Evolutionary conservation across 2,329 filamentous ascomycete genomes (phyloP).

Genomic region (Chrysosporium keratinophilum): DNA sequence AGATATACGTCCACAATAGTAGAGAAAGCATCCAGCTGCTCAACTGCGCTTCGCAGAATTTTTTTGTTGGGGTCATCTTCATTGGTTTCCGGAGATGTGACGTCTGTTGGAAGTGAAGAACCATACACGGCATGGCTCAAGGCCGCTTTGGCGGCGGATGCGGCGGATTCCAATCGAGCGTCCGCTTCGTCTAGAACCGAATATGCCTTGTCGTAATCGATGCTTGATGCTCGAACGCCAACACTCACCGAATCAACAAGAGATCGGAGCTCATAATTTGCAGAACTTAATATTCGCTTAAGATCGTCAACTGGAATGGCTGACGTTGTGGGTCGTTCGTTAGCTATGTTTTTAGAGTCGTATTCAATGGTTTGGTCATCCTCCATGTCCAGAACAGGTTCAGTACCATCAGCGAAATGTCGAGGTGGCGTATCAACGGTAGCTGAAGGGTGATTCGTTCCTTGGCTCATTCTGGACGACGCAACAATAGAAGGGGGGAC

Average conservation of each 20-base stretch:
- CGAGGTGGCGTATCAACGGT: background rate
- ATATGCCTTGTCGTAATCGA: constrained; percentile 44
- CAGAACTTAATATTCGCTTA: constrained; percentile 37
- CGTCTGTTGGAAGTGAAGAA: background rate
- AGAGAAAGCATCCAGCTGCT: background rate
- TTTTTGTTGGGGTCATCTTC: background rate
- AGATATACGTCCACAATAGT: background rate
- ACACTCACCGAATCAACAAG: constrained; percentile 50
- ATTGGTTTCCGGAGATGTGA: background rate
- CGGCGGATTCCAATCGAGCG: constrained; percentile 44
- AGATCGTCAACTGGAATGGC: background rate
- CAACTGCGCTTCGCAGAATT: background rate
- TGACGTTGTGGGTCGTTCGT: background rate
- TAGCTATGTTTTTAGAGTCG: background rate
- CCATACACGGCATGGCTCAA: constrained; percentile 49
- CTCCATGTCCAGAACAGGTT: background rate
- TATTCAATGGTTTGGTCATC: too few relatives aligned
- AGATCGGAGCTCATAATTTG: constrained; percentile 46
- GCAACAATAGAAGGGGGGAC: background rate
- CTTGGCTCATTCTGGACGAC: background rate
- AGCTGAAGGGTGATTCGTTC: background rate
- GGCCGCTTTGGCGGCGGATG: constrained; percentile 45
- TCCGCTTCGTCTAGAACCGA: constrained; percentile 42
- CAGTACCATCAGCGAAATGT: background rate
- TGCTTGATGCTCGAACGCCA: constrained; percentile 48